These are phyloP conservation scores for Vanrija sp. DNA, from an alignment of 1,284 basidiomycete genomes.

Conservation along the genomic window DNA sequence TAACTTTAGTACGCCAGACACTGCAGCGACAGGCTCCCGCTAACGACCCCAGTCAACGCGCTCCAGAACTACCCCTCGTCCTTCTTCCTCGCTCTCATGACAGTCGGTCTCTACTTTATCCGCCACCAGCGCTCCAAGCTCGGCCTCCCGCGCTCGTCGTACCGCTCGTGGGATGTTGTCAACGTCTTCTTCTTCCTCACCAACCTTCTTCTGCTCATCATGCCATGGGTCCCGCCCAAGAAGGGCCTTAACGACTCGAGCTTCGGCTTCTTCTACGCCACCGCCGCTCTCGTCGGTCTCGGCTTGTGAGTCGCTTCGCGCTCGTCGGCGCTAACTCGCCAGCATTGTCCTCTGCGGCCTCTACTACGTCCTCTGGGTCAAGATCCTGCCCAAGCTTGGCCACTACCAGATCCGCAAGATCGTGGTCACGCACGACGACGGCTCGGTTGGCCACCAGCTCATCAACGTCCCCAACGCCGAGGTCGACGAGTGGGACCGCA, in stretches of 20 bases:
- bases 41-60: constrained; percentile 24
- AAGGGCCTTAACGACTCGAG: constrained; percentile 29
- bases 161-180: constrained; percentile 50
- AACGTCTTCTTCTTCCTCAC: constrained; percentile 48
- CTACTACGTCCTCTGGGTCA: not conserved
- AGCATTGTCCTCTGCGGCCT: not conserved
- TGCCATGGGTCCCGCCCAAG: constrained; percentile 52
- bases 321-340: not conserved
- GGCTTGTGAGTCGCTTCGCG: constrained; percentile 5
- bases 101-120: constrained; percentile 51
- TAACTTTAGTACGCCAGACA: constrained; percentile 41
- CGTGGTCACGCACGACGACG: constrained; percentile 34
- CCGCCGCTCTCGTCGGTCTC: constrained; percentile 35
- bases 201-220: constrained; percentile 52
- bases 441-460: constrained; percentile 22
- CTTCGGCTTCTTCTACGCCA: constrained; percentile 47
- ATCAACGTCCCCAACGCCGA: constrained; percentile 17
- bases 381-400: constrained; percentile 33
- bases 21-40: no score
- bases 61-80: constrained; percentile 50
- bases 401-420: constrained; percentile 45
- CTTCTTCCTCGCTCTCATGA: constrained; percentile 51
- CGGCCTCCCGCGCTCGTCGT: constrained; percentile 47
- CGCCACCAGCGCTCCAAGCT: constrained; percentile 45
- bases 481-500: constrained; percentile 18